These are phyloP conservation scores for Pleoardoris graminearum DNA, from an alignment of 2,329 filamentous ascomycete species.

Conservation along the genomic window DNA sequence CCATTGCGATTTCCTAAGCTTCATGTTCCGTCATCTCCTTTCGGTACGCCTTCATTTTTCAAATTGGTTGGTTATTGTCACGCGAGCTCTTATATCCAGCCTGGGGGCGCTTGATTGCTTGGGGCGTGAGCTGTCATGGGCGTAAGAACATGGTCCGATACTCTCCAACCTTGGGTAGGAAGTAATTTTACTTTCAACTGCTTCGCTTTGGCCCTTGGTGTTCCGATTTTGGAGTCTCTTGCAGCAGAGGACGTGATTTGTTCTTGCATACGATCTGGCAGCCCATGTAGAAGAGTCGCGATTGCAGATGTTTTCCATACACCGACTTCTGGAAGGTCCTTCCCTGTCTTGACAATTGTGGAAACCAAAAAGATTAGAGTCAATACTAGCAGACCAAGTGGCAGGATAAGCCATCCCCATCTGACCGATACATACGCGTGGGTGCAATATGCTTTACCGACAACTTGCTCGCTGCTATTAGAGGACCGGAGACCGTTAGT, in stretches of 20 bases:
- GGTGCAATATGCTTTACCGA: no score
- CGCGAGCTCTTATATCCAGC: no score
- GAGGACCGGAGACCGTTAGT: no score
- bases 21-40: no score
- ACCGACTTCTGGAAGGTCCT: neutral
- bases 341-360: conserved; percentile 11
- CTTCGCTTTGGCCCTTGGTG: conserved; percentile 14
- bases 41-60: no score
- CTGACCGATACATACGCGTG: neutral
- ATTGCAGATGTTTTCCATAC: conserved; percentile 22
- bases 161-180: conserved; percentile 11
- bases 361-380: conserved; percentile 16
- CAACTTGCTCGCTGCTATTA: no score
- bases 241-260: neutral
- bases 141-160: no score
- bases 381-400: conserved; percentile 11
- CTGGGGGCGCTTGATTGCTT: no score
- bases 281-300: conserved; percentile 17
- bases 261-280: conserved; percentile 8
- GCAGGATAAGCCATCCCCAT: conserved; percentile 19
- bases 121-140: no score
- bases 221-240: no score
- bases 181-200: conserved; percentile 9
- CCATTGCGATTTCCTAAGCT: no score
- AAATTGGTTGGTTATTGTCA: no score